Base-by-base conservation (phyloP, 495 filamentous ascomycete species). In the Penicillium turbatum region DNA sequence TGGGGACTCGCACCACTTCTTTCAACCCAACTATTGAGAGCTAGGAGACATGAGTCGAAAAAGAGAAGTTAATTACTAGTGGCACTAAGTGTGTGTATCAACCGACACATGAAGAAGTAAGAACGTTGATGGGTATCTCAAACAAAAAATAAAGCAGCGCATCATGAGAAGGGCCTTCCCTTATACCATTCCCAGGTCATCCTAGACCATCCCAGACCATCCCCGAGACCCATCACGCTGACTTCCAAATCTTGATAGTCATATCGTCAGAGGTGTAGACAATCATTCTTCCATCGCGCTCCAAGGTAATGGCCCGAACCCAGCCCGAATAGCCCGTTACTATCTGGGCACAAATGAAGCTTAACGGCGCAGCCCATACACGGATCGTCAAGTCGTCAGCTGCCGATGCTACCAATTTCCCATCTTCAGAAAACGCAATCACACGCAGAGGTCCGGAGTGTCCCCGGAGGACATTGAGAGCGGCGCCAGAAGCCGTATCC, bases 401-500 rank as follows among this genome's bases (percentile, higher is more conserved):
- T 17, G 49, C 49, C 15, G 49, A 34, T 16, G 38, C 49, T 17
- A 51, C 19, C 30, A 26, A 10, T 12, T 32, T 41, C 13, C 49
- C 49, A 17, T 51, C 49, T 2, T 2, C 31, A 12, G 30, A 51
- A 31, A 51, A 51, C 15, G 30, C 12, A 13, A 51, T 43, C 7
- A 43, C 17, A 26, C 49, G 49, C n/a, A 43, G 21, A 26, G 49
- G 49, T 11, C 49, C 49, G 5, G 44, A 55, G 21, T 48, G 44
- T 17, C 36, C 43, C 10, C 9, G 24, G 24, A 55, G 44, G 15
- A 48, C 36, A 11, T 31, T 16, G 2, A 41, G 43, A 9, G 24
- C 12, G 19, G 27, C 16, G 12, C 58, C 59, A 29, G 54, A 59
- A 30, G 39, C 16, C 17, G 54, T 58, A 37, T 63, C 53, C 59